Conservation (phyloP, 225 moss, liverwort and hornwort species). For the Bryoerythrophyllum caledonicum region DNA sequence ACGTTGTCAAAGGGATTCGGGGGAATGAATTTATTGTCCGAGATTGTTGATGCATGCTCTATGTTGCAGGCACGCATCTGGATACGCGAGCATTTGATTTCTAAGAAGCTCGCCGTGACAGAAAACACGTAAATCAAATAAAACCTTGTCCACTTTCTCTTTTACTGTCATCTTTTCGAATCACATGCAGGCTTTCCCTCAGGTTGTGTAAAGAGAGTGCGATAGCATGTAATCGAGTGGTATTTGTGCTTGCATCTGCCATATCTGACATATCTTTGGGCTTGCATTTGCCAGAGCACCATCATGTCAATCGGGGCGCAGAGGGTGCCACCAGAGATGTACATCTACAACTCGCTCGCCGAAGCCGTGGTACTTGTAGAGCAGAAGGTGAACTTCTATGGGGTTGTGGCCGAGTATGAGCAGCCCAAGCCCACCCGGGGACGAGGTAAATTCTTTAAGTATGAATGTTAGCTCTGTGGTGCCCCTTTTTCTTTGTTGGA, state of each 20-base stretch:
- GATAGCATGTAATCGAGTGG: background rate
- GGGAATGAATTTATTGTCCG: background rate
- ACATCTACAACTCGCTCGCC: slow-evolving; percentile 51
- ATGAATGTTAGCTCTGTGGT: background rate
- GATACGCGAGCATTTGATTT: background rate
- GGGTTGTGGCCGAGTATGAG: slow-evolving; percentile 79
- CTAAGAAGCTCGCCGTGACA: background rate
- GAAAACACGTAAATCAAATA: background rate
- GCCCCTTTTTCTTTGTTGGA: background rate
- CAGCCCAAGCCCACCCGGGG: slow-evolving; percentile 79
- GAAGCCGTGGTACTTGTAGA: slow-evolving; percentile 62
- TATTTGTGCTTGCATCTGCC: slow-evolving; percentile 7
- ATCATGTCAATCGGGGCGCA: slow-evolving; percentile 38
- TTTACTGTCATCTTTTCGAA: background rate
- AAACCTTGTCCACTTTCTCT: background rate
- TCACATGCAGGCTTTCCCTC: background rate
- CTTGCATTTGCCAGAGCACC: slow-evolving; percentile 16
- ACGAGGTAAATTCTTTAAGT: slow-evolving; percentile 27
- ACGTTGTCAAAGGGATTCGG: background rate
- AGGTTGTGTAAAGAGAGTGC: too few species aligned
- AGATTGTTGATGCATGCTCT: background rate
- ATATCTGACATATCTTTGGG: background rate
- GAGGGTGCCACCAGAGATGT: slow-evolving; percentile 47
- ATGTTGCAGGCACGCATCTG: background rate
- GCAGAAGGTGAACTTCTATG: slow-evolving; percentile 80